These are phyloP conservation scores for Coemansia sp. DNA, from an alignment of 371 early-diverging fungal species.

Conservation along the genomic window DNA sequence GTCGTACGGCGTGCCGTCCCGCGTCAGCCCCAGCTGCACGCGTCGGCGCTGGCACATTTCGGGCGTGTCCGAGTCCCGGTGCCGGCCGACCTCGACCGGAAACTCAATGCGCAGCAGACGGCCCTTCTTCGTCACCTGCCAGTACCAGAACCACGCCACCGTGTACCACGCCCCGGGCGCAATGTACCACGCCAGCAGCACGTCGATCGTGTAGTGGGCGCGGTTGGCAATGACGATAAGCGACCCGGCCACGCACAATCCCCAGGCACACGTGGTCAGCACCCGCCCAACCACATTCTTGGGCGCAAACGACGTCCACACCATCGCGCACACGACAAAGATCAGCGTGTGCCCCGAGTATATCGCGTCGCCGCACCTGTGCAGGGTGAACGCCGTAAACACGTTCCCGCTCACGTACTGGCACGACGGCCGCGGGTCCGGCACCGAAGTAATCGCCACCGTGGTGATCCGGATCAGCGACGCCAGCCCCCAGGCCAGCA, in stretches of 20 bases:
- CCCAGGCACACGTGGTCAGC: conserved; percentile 46
- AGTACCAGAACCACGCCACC: conserved; percentile 55
- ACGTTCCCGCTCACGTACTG: conserved; percentile 55
- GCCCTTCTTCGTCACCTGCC: conserved; percentile 52
- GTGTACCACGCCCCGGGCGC: conserved; percentile 56
- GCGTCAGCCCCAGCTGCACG: conserved; percentile 33
- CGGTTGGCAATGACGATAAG: conserved; percentile 60
- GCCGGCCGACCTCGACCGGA: conserved; percentile 50
- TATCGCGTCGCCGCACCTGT: conserved; percentile 62
- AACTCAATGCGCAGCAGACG: conserved; percentile 49
- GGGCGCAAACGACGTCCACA: conserved; percentile 57
- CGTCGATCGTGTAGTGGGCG: conserved; percentile 62
- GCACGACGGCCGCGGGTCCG: conserved; percentile 59
- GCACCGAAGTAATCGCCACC: conserved; percentile 61
- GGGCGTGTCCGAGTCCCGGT: conserved; percentile 30
- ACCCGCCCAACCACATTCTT: conserved; percentile 42
- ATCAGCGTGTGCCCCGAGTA: conserved; percentile 63
- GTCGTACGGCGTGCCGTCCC: conserved; percentile 46
- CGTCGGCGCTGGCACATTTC: conserved; percentile 41
- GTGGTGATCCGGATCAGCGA: conserved; percentile 60
- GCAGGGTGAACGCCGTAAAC: conserved; percentile 55
- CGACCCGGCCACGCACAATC: conserved; percentile 55
- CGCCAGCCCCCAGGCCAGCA: conserved; percentile 55
- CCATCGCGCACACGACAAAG: conserved; percentile 57
- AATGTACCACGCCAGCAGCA: conserved; percentile 59